Percentiles rank a stretch among this genome's conserved stretches.
Conservation (phyloP, 2,329 filamentous ascomycete genomes). For the Diaporthe caulivora region DNA sequence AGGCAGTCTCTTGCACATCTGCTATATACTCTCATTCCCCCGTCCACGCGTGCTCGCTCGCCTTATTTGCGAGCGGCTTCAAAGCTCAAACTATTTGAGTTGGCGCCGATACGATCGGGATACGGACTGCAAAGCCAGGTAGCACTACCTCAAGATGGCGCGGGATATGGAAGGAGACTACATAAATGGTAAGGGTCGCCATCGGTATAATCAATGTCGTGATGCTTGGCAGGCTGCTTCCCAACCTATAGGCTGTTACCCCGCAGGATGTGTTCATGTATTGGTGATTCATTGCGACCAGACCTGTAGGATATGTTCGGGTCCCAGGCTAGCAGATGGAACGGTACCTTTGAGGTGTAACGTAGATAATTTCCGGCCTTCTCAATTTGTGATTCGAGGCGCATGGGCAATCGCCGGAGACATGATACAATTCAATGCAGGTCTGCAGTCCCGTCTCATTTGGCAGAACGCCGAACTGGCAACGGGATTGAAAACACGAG, state of each 20-base stretch:
- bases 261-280: conserved; percentile 13
- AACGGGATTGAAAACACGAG: neutral
- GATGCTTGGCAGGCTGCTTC: neutral
- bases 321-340: neutral
- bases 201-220: conserved; percentile 24
- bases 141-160: neutral
- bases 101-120: neutral
- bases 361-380: neutral
- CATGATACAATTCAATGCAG: neutral
- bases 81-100: conserved; percentile 12
- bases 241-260: neutral
- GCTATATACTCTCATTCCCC: neutral
- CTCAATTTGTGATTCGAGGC: no score
- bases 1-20: neutral
- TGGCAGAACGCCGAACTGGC: neutral
- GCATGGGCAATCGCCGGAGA: neutral
- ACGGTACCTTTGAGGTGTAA: neutral
- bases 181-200: neutral
- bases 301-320: neutral
- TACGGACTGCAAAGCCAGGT: neutral
- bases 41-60: conserved; percentile 12
- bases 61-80: conserved; percentile 27
- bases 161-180: conserved; percentile 14
- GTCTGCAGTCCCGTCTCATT: neutral
- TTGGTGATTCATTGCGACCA: conserved; percentile 23